Conservation (phyloP, 495 filamentous ascomycete species). For the Pseudoneurospora amorphoporcata region DNA sequence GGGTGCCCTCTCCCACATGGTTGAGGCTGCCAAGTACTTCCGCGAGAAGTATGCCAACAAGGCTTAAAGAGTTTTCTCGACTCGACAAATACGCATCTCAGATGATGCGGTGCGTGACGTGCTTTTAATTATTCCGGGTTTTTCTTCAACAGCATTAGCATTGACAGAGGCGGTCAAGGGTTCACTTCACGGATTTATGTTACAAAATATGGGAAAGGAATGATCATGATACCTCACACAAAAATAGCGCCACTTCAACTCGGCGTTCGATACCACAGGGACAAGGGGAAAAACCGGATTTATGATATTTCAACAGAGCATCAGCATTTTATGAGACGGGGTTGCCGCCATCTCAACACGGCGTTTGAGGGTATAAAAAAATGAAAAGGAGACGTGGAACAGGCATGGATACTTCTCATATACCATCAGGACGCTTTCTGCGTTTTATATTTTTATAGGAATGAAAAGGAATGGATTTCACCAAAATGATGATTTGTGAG, state of each 20-base stretch:
- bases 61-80: conserved; percentile 15
- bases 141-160: conserved; percentile 31
- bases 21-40: conserved; percentile 93
- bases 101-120: conserved; percentile 4
- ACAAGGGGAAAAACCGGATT: conserved; percentile 19
- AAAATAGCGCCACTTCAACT: conserved; percentile 25
- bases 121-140: conserved; percentile 15
- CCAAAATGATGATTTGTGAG: neutral
- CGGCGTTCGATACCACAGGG: conserved; percentile 18
- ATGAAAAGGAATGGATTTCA: neutral
- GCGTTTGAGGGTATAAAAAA: conserved; percentile 18
- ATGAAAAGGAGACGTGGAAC: conserved; percentile 9
- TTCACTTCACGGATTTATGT: conserved; percentile 22
- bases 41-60: conserved; percentile 68
- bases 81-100: conserved; percentile 1
- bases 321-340: conserved; percentile 16
- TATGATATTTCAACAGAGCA: conserved; percentile 21
- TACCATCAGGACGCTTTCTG: neutral
- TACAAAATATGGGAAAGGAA: conserved; percentile 16
- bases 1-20: conserved; percentile 83
- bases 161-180: conserved; percentile 15
- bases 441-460: neutral
- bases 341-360: conserved; percentile 25
- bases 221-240: conserved; percentile 22
- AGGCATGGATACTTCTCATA: neutral